Evolutionary conservation across 306 rosid species (phyloP), one percentile per base, ranked within the genome.

Genomic region (Ochetophila trinervis): DNA sequence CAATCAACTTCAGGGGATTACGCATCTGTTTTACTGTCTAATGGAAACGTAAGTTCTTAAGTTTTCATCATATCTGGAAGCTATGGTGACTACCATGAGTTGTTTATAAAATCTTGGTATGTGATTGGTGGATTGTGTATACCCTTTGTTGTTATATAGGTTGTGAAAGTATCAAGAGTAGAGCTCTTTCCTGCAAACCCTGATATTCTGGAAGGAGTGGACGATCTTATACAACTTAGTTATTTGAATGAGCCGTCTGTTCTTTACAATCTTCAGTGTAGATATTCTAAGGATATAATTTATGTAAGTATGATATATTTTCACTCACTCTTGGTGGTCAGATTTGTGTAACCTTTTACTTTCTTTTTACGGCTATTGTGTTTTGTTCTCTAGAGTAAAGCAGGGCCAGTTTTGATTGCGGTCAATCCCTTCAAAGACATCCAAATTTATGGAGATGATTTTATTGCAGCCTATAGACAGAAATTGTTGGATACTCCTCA

Each of bases 111-210:
- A 60, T 76, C 30, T 64, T 74, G 51, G 57, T 15, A 14, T 3
- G 62, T 61, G 49, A 45, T 65, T 79, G 57, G 51, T 67, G 48
- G 62, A 65, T 74, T 66, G 68, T 75, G 52, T 64, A 64, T 71
- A 77, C 32, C 22, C 18, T 48, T 66, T 72, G 52, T 81, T 80
- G 75, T 61, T 52, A 40, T 55, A 72, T 78, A 94, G 99, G 79
- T 86, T 62, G 72, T 85, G 74, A 83, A 79, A 68, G 85, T 94
- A 45, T 60, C 80, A 30, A 78, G 81, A 47, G 75, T 57, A 35
- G 90, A 90, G 45, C 86, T 94, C 40, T 67, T 86, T 47, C 99
- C 99, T 3, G 97, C 96, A 45, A 94, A 94, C 81, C 99, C 97
- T 49, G 91, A 88, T 79, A 81, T 86, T 60, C 70, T 94, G 57